These are phyloP conservation scores for Alloascoidea africana DNA, from an alignment of 805 yeast species.

Conservation along the genomic window DNA sequence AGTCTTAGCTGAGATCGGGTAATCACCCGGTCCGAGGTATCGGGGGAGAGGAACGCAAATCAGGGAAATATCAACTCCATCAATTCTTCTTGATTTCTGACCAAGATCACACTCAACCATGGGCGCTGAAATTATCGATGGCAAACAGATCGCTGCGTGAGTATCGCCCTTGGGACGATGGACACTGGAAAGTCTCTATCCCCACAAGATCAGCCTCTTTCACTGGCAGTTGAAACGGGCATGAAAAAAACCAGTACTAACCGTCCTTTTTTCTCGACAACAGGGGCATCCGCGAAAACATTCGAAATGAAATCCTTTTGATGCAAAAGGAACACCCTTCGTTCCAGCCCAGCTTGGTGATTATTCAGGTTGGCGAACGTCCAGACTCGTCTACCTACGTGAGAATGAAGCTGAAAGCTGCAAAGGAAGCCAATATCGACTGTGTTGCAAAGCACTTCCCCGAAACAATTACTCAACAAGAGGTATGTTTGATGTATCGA, in stretches of 20 bases:
- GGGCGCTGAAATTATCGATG: constrained; percentile 34
- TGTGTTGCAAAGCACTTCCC: constrained; percentile 54
- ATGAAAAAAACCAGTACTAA: background rate
- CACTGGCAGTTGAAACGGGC: background rate
- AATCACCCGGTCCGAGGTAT: no score
- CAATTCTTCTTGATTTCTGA: no score
- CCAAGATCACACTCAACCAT: no score
- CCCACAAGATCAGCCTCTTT: background rate
- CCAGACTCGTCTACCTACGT: constrained; percentile 90
- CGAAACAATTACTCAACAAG: constrained; percentile 44
- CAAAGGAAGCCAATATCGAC: constrained; percentile 62
- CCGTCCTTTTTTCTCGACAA: constrained; percentile 7
- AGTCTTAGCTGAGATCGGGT: no score
- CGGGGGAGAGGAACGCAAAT: no score
- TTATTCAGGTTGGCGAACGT: constrained; percentile 80
- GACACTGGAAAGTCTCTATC: no score
- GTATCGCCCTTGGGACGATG: constrained; percentile 17
- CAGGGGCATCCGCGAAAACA: constrained; percentile 27
- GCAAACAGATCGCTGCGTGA: constrained; percentile 37
- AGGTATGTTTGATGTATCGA: no score
- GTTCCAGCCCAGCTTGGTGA: constrained; percentile 68
- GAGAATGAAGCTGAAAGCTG: constrained; percentile 82
- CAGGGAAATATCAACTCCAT: no score
- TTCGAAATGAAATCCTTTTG: constrained; percentile 32
- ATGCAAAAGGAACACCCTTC: constrained; percentile 25